Conservation (phyloP, 2,329 filamentous ascomycete species). For the Stemphylium lycopersici region DNA sequence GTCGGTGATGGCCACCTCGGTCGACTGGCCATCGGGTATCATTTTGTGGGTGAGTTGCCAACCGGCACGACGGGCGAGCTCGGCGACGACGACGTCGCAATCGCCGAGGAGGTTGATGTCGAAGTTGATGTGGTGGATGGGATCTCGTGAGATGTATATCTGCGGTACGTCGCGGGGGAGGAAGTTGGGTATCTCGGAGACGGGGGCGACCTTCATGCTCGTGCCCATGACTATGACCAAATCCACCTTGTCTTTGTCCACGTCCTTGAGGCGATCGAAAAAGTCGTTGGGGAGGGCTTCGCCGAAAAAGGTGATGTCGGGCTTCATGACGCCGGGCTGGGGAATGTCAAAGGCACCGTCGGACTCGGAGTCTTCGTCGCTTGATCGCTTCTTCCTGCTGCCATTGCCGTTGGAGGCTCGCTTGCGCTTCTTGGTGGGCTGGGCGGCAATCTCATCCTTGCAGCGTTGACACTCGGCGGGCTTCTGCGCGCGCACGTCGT, state of each 20-base stretch:
- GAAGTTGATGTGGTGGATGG: slow-evolving; percentile 88
- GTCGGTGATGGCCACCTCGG: slow-evolving; percentile 58
- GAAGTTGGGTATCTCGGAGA: slow-evolving; percentile 86
- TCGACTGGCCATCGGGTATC: slow-evolving; percentile 70
- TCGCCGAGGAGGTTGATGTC: slow-evolving; percentile 96
- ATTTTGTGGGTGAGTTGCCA: slow-evolving; percentile 86
- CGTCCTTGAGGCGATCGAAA: slow-evolving; percentile 76
- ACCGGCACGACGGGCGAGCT: slow-evolving; percentile 79
- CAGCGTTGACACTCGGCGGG: slow-evolving; percentile 82
- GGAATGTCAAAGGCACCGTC: slow-evolving; percentile 70
- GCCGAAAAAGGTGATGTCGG: slow-evolving; percentile 97
- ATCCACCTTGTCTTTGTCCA: slow-evolving; percentile 81
- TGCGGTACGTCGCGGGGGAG: slow-evolving; percentile 82
- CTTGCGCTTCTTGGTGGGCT: slow-evolving; percentile 60
- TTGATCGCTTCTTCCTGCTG: slow-evolving; percentile 55
- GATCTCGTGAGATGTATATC: slow-evolving; percentile 85
- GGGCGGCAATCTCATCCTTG: slow-evolving; percentile 59
- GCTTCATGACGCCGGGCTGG: slow-evolving; percentile 83
- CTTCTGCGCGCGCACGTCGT: slow-evolving; percentile 74
- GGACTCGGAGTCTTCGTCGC: slow-evolving; percentile 60
- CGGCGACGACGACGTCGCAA: slow-evolving; percentile 87
- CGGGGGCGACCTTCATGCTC: slow-evolving; percentile 91
- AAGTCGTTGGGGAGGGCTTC: slow-evolving; percentile 87
- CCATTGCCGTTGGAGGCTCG: slow-evolving; percentile 55
- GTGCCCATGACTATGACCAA: slow-evolving; percentile 96